Conservation (phyloP, 1,284 basidiomycete genomes). For the Hypsizygus ulmarius region DNA sequence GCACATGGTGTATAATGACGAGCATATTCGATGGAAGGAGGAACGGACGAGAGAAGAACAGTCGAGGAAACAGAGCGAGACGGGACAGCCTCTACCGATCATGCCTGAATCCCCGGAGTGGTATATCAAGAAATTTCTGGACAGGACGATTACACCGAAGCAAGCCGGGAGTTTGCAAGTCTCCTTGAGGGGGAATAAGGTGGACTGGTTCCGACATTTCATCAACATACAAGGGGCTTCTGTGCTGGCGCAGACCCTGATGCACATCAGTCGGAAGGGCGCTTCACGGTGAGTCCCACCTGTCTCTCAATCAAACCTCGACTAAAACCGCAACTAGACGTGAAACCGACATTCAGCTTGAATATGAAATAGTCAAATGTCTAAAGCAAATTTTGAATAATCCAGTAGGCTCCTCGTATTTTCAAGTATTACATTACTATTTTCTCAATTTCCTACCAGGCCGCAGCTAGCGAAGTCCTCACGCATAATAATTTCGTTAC, state of each 20-base stretch:
- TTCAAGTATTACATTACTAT: background rate
- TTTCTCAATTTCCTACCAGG: conserved; percentile 35
- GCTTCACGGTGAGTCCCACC: conserved; percentile 47
- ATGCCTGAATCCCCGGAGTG: conserved; percentile 76
- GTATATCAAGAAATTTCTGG: conserved; percentile 90
- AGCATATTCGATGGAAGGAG: conserved; percentile 78
- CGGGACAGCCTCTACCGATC: conserved; percentile 48
- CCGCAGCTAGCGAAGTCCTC: conserved; percentile 77
- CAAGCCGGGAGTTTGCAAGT: conserved; percentile 78
- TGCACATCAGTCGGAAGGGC: conserved; percentile 71
- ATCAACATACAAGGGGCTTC: conserved; percentile 79
- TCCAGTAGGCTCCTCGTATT: conserved; percentile 59
- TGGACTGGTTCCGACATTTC: conserved; percentile 84
- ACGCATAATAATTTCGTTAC: conserved; percentile 77
- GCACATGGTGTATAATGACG: conserved; percentile 86
- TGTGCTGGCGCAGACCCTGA: conserved; percentile 80
- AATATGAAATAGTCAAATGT: conserved; percentile 90
- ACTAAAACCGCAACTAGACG: conserved; percentile 39
- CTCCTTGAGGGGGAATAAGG: conserved; percentile 78
- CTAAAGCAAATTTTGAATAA: conserved; percentile 84
- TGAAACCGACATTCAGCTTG: conserved; percentile 69
- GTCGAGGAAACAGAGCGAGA: conserved; percentile 55
- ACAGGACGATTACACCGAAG: conserved; percentile 80
- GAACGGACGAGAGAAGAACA: conserved; percentile 60
- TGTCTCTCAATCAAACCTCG: background rate